Evolutionary conservation across 805 yeast species (phyloP), one percentile per base, ranked within the genome.

Genomic region (Phaffomyces antillensis): DNA sequence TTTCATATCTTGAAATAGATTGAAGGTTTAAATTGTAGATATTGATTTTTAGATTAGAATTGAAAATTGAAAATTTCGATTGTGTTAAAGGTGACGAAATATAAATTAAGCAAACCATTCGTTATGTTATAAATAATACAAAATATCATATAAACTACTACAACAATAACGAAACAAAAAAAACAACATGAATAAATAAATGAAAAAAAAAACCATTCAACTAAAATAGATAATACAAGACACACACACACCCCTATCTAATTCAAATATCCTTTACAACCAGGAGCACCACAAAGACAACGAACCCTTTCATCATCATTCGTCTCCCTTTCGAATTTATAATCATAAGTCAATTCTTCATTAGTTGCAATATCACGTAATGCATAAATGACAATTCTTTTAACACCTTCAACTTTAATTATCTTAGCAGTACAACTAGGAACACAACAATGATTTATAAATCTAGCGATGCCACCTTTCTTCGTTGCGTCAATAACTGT

Each of bases 371-470:
- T 83, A 60, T 91, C 96, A 40, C 95, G 69, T 52, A 87, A 68
- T 0, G 99, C 97, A 64, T 91, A 93, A 28, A 93, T 89, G 43
- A 90, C 98, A 68, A 93, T 91, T 62, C 98, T 75, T 65, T 87
- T 88, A 56, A 77, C 83, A 5, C 97, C 97, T 47, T 89, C 97
- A 35, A 89, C 97, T 62, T 88, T 88, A 57, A 90, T 90, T 58
- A 93, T 89, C 60, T 90, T 91, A 2, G 99, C 98, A 0, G 96
- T 89, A 66, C 99, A 93, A 53, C 96, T 89, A 1, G 99, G 99
- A 43, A 84, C 86, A 67, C 99, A 93, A 62, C 97, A 89, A 63
- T 93, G 99, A 57, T 93, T 93, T 62, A 93, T 93, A 59, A 93
- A 93, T 48, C 99, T 72, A 0, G 99, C 98, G 56, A 90, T 90